Percentiles rank a stretch among this genome's conserved stretches.
Evolutionary conservation across 192 early-diverging fungal species (phyloP).

Genomic region (Rhizophagus clarus): DNA sequence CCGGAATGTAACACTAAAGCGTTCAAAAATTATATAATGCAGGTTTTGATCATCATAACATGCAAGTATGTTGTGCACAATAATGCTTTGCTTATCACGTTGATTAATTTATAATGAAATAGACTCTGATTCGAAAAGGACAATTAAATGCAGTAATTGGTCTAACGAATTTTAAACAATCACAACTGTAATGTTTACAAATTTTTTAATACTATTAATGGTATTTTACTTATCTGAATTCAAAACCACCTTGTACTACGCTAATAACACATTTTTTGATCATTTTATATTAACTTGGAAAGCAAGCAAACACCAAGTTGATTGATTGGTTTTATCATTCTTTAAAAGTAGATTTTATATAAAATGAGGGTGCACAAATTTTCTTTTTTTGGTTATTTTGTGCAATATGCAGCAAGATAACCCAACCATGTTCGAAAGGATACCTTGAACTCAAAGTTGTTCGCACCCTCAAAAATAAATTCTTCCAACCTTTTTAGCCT

Average conservation of each 20-base stretch:
- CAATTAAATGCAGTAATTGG: background rate
- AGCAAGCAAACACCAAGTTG: background rate
- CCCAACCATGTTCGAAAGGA: constrained; percentile 4
- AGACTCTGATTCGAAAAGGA: background rate
- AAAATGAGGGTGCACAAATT: constrained; percentile 9
- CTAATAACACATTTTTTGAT: background rate
- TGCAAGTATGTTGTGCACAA: too few relatives aligned
- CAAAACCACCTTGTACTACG: background rate
- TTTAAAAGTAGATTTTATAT: background rate
- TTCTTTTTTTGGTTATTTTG: constrained; percentile 24
- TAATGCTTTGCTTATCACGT: too few relatives aligned
- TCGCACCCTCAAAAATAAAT: constrained; percentile 20
- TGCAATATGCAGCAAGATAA: constrained; percentile 11
- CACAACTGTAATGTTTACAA: background rate
- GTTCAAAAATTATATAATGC: too few relatives aligned
- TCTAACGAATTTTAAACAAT: background rate
- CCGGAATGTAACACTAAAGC: too few relatives aligned
- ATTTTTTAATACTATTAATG: constrained; percentile 7
- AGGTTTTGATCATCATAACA: too few relatives aligned
- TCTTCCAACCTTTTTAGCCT: constrained; percentile 17
- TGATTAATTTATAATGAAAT: background rate
- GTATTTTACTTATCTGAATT: background rate
- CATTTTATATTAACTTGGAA: background rate
- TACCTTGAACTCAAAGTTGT: background rate
- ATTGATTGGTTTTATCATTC: constrained; percentile 18